phyloP scores from a whole-genome alignment of 108 stramenopile genomes.

The Nitzschia inconspicua region DNA sequence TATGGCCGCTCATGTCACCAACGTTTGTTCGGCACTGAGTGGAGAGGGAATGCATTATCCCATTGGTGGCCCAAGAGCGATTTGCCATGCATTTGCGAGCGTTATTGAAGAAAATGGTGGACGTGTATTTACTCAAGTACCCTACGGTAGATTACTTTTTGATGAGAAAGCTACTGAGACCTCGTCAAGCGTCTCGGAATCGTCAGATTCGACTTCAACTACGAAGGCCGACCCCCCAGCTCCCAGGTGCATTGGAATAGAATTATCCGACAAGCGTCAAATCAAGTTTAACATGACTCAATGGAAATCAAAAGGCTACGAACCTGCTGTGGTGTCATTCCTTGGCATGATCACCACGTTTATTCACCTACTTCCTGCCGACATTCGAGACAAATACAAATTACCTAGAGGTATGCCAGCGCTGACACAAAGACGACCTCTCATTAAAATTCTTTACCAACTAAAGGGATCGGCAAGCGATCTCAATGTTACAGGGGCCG shows the following conservation, averaged over 20 bases:
- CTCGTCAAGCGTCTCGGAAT: conserved; percentile 2
- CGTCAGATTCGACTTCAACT: conserved; percentile 1
- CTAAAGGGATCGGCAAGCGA: conserved; percentile 72
- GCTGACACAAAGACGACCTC: conserved; percentile 74
- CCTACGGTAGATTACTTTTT: conserved; percentile 64
- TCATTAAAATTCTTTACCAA: conserved; percentile 71
- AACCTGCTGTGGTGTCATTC: conserved; percentile 64
- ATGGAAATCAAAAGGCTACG: conserved; percentile 41
- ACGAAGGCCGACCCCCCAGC: conserved; percentile 15
- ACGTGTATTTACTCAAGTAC: conserved; percentile 53
- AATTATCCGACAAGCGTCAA: conserved; percentile 34
- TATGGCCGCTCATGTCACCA: conserved; percentile 83
- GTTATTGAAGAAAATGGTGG: conserved; percentile 81
- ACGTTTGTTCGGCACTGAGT: conserved; percentile 56
- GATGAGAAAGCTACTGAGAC: conserved; percentile 11
- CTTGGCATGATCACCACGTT: conserved; percentile 84
- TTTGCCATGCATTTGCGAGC: conserved; percentile 77
- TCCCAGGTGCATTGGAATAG: conserved; percentile 68
- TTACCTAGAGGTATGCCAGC: conserved; percentile 78
- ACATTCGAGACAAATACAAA: conserved; percentile 63
- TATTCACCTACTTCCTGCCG: conserved; percentile 55
- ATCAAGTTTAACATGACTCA: conserved; percentile 21
- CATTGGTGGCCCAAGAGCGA: conserved; percentile 78
- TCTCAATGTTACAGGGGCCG: conserved; percentile 75
- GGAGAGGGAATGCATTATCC: conserved; percentile 85